Evolutionary conservation across 768 basidiomycete genomes (phyloP), one percentile per base, ranked within the genome.

Genomic region (Tulasnella sp.): DNA sequence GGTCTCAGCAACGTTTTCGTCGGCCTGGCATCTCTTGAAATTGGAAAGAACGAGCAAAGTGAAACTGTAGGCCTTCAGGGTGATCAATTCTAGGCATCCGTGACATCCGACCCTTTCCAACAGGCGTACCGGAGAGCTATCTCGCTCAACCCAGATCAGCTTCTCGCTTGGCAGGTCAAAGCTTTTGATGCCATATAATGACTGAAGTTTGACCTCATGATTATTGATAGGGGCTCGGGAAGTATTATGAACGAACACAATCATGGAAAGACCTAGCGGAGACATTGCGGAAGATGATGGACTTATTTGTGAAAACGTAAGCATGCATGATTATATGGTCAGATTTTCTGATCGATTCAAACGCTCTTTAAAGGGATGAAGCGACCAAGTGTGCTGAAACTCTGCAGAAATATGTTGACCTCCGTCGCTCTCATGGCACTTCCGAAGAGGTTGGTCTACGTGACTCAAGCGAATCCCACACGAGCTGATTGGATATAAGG

Each of bases 91-190:
- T 36, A 7, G 29, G 64, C 16, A 73, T 47, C 7, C 22, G 41
- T 40, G 26, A 74, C 72, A n/a, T n/a, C n/a, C 59, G 19, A 68
- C 62, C 73, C 14, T 34, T 35, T 14, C 11, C 14, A 37, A 47
- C 76, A 95, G 93, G 84, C 85, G 34, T 98, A 96, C 79, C 84
- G 83, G 59, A 90, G 86, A 75, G 96, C 95, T 0, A 91, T 88
- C 64, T 82, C 84, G 39, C 74, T 86, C n/a, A 87, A 87, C 73
- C 87, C 89, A 14, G 84, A 85, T 2, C 90, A 92, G 76, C 80
- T 84, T 1, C 83, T 95, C 19, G 95, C 94, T 17, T 90, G 90
- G 89, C 94, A 95, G 88, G 94, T 89, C 73, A 37, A 34, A 7
- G 5, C 19, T 9, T 5, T 2, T 7, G 4, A 3, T 29, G 22